Base-by-base conservation (phyloP, 2,329 filamentous ascomycete genomes). In the Penicillium glabrum region DNA sequence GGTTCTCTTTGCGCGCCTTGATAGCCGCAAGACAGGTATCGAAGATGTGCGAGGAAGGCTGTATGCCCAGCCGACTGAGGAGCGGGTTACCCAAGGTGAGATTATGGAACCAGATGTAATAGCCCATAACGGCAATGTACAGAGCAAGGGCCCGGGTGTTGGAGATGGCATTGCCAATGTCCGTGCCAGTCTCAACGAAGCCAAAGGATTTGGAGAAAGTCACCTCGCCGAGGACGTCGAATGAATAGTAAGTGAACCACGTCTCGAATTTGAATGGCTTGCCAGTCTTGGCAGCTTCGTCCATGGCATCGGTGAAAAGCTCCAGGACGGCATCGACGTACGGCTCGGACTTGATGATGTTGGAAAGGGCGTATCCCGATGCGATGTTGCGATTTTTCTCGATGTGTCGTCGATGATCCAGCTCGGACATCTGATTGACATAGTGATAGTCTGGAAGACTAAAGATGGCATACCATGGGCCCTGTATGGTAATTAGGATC, bases 161-260 rank as follows among this genome's bases (percentile, higher is more conserved):
- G 54, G 68, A 66, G 48, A 79, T 72, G 24, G 74, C 70, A 44
- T 72, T 65, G 24, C 73, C 68, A 47, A 76, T 66, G 56, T 76
- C 73, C 9, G 56, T 64, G 26, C 72, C 71, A 4, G 58, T 56
- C 23, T 69, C 62, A 0, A 75, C 45, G 53, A 76, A 76, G 9
- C 72, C 69, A 54, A 75, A 73, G 3, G 67, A 68, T 33, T 69
- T 70, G 43, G 69, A 72, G 60, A 75, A 75, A 3, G 65, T 74
- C 11, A 72, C 67, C 53, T 75, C 68, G n/a, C 73, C 73, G 21
- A 73, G 60, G 27, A 71, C 69, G 44, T 75, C 72, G 43, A 72
- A 75, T 27, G 72, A 69, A 52, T 72, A 67, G 57, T 70, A 77
- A 52, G 72, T 77, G 52, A 80, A 74, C 72, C 73, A 77, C 26